These are phyloP conservation scores for Crassisporium funariophilum DNA, from an alignment of 768 basidiomycete genomes.

Conservation along the genomic window DNA sequence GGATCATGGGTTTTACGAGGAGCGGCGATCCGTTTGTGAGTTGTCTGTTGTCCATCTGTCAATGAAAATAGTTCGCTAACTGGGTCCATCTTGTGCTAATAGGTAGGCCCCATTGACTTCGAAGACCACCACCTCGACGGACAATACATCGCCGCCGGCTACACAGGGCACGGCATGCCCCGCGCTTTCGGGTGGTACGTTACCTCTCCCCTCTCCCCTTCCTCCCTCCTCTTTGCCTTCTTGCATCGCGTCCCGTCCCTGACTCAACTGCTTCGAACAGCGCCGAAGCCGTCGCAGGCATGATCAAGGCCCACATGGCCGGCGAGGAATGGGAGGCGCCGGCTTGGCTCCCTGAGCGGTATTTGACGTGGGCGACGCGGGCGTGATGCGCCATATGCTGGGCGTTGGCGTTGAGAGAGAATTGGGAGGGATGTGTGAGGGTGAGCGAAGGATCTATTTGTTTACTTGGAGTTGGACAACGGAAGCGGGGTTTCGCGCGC, in stretches of 20 bases:
- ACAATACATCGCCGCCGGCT: slow-evolving; percentile 76
- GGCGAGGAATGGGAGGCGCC: slow-evolving; percentile 52
- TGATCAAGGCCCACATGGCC: slow-evolving; percentile 53
- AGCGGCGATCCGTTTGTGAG: slow-evolving; percentile 68
- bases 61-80: background rate
- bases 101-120: slow-evolving; percentile 55
- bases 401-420: no score
- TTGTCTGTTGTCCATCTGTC: slow-evolving; percentile 4
- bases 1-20: slow-evolving; percentile 78
- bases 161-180: slow-evolving; percentile 81
- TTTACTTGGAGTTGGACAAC: no score
- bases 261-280: background rate
- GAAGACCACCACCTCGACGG: slow-evolving; percentile 41
- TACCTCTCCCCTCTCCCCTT: background rate
- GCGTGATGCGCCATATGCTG: no score
- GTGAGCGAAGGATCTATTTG: no score
- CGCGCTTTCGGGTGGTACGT: slow-evolving; percentile 70
- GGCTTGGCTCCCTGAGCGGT: slow-evolving; percentile 63
- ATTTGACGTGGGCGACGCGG: slow-evolving; percentile 38
- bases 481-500: no score
- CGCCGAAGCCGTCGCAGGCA: slow-evolving; percentile 43
- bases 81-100: background rate
- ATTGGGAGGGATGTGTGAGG: no score
- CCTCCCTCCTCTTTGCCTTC: background rate
- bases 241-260: background rate